Base-by-base conservation (phyloP, 2,329 filamentous ascomycete genomes). In the Penicillium nordicum region DNA sequence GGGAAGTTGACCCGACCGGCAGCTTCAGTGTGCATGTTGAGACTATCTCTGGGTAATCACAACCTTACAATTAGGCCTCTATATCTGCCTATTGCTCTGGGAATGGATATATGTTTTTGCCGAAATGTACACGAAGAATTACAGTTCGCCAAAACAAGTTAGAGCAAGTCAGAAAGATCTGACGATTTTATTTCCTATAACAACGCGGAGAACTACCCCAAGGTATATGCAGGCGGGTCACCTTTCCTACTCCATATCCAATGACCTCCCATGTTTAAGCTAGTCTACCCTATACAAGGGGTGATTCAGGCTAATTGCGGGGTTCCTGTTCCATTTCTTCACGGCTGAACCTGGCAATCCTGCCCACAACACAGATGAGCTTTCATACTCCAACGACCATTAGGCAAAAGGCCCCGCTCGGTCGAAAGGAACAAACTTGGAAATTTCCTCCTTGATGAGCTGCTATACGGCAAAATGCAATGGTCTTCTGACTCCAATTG, bases 281-380 rank as follows among this genome's bases (percentile, higher is more conserved):
- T n/a, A 7, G 1, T n/a, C 38, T 50, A 23, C 29, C n/a, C 40
- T 47, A 57, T 42, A 51, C 42, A 29, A n/a, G 38, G 7, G 40
- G 47, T 43, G 44, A 61, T 62, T 59, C 56, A 61, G 58, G 44
- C 56, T 59, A 57, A 62, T 57, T 53, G 14, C 18, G 18, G 32
- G 8, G 12, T 18, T 9, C 38, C 16, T 36, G 9, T 14, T 18
- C 45, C 27, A 25, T n/a, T 50, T 60, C 45, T 53, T 54, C 50
- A 59, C 53, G 55, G 58, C 53, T 62, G 57, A 56, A 50, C 11
- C 11, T 50, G 41, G 21, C 42, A 18, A 44, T 27, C 21, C 11
- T 34, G 32, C 12, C 43, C 44, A 43, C 23, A 11, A 34, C 14
- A 18, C 32, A 37, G 40, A 42, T 44, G 37, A 21, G 21, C 21